Conservation (phyloP, 2,329 filamentous ascomycete genomes). For the Dactylonectria estremocensis region DNA sequence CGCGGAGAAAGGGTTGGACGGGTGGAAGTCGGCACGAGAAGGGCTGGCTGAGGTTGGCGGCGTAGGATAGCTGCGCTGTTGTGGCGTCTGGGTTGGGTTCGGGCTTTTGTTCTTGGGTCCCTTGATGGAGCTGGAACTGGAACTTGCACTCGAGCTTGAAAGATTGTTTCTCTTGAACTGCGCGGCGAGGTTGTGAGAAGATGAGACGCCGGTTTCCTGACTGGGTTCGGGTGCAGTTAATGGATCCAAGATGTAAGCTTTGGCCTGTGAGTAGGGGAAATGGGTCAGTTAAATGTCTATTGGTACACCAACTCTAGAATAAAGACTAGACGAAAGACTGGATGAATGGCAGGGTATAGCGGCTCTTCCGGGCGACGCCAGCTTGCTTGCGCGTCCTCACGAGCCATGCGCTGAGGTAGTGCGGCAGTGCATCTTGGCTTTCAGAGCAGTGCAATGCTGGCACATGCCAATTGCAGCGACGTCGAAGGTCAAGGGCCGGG, state of each 20-base stretch:
- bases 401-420: conserved; percentile 27
- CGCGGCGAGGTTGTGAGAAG: conserved; percentile 43
- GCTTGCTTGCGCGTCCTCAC: conserved; percentile 44
- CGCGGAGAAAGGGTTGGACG: conserved; percentile 59
- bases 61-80: conserved; percentile 55
- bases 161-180: conserved; percentile 39
- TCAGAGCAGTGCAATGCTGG: conserved; percentile 34
- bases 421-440: conserved; percentile 28
- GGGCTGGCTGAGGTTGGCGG: conserved; percentile 71
- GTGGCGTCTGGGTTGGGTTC: conserved; percentile 25
- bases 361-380: conserved; percentile 38
- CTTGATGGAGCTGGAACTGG: conserved; percentile 31
- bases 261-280: conserved; percentile 63
- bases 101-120: conserved; percentile 15
- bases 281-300: conserved; percentile 23
- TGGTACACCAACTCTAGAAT: neutral
- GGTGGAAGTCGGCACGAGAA: conserved; percentile 61
- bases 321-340: conserved; percentile 9
- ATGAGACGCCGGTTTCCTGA: conserved; percentile 71
- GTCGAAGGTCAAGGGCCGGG: conserved; percentile 28
- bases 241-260: conserved; percentile 78
- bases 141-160: conserved; percentile 30
- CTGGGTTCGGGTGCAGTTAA: conserved; percentile 77
- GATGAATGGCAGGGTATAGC: conserved; percentile 16
- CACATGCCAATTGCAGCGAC: conserved; percentile 36